Evolutionary conservation across 2,329 filamentous ascomycete species (phyloP), one percentile per base, ranked within the genome.

Genomic region (Dryadomyces quercivorus): DNA sequence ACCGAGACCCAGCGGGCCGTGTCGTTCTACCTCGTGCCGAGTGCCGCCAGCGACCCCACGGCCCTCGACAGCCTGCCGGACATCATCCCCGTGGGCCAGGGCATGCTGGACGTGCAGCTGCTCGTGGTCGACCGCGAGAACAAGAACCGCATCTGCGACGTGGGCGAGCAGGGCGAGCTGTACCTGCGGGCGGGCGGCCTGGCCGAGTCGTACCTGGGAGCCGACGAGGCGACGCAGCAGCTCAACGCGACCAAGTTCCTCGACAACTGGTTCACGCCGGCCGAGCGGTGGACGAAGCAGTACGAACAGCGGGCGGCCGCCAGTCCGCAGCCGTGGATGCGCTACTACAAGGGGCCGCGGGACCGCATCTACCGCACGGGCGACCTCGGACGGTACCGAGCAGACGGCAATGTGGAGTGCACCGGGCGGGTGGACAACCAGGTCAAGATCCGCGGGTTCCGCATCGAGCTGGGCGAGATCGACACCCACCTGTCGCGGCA

Each of bases 361-460:
- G 93, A 97, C 70, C 78, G 91, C 38, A 70, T 97, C 52, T 97
- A 98, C 69, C 74, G 87, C 20, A 93, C 85, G 43, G 93, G 92
- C 26, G 92, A 97, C 66, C 72, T 98, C 3, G 92, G 92, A 3
- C 75, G 82, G 55, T 91, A 87, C 64, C 80, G 81, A 2, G 76
- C 81, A 47, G 68, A 70, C 8, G 88, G 87, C 40, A 83, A 85
- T 59, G 85, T 89, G 12, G 85, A 86, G 63, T 87, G 83, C 64
- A 84, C 86, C 10, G 92, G 92, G 21, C 78, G 93, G 56, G 83
- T 82, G 22, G 92, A 97, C 64, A 49, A 44, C 22, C 59, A 97
- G 66, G 88, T 96, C 72, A 98, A 97, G 75, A 92, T 97, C 60
- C 85, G 93, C 57, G 92, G 92, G 1, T 97, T 96, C 76, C 80